Evolutionary conservation across 148 eudicot species (phyloP).

Genomic region (Rhododendron kiyosumense): DNA sequence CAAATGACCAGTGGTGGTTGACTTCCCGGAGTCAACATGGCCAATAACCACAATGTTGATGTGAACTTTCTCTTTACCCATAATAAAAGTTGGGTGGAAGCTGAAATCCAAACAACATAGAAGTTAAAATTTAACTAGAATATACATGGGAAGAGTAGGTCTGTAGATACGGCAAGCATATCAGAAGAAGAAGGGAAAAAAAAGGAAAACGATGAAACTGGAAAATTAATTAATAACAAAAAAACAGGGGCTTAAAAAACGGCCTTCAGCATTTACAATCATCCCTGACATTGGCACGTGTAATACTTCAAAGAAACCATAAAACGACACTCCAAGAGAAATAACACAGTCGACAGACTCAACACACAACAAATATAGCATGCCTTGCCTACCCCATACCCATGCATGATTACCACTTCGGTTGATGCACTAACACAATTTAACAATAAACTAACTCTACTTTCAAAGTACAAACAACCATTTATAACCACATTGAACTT

Average conservation of each 20-base stretch:
- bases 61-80: conserved; percentile 40
- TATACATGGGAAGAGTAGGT: not conserved
- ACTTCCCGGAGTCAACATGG: conserved; percentile 50
- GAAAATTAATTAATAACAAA: not conserved
- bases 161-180: not conserved
- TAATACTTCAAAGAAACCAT: not conserved
- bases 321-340: not conserved
- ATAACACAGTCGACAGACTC: not conserved
- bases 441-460: not conserved
- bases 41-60: conserved; percentile 46
- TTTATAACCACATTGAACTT: not conserved
- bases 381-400: not conserved
- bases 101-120: not conserved
- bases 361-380: too few relatives aligned
- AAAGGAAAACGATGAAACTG: not conserved
- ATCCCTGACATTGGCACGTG: not conserved
- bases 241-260: not conserved
- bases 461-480: not conserved
- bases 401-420: not conserved
- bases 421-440: not conserved
- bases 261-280: not conserved
- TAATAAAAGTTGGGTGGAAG: not conserved
- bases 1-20: conserved; percentile 42
- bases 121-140: not conserved
- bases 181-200: not conserved